Percentiles rank a stretch among this genome's conserved stretches.
These are phyloP conservation scores for Phytopythium delawarense DNA, from an alignment of 352 stramenopile genomes.

Conservation along the genomic window DNA sequence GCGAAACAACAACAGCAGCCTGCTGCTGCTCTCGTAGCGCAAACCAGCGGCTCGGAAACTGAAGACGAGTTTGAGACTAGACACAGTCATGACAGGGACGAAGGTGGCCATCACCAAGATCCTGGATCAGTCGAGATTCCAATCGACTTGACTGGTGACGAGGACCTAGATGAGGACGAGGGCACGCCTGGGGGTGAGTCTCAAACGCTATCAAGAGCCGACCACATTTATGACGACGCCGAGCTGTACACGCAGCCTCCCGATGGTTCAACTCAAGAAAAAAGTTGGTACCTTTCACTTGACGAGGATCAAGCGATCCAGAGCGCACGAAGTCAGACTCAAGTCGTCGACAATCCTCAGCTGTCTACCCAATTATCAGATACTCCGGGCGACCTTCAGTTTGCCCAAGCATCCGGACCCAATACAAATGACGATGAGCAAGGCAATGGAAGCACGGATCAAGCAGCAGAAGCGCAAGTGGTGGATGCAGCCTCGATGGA, in stretches of 20 bases:
- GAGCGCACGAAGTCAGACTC: not conserved
- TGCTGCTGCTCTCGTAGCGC: not conserved
- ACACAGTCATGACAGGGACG: slow-evolving; percentile 5
- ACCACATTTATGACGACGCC: slow-evolving; percentile 3
- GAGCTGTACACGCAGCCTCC: slow-evolving; percentile 5
- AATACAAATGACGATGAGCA: not conserved
- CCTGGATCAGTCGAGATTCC: not conserved
- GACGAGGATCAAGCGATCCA: not conserved
- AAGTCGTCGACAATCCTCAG: not conserved
- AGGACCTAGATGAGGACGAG: not conserved
- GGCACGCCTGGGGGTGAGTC: not conserved
- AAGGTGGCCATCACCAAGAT: too few species aligned
- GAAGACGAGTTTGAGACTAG: not conserved
- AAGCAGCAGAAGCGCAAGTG: not conserved
- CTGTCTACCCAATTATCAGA: not conserved
- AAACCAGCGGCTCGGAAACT: slow-evolving; percentile 15
- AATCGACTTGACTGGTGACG: slow-evolving; percentile 3
- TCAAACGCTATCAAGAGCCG: not conserved
- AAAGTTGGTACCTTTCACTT: not conserved
- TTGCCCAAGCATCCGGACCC: not conserved
- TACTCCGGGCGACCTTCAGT: not conserved
- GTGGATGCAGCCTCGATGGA: not conserved
- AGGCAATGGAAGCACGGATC: not conserved
- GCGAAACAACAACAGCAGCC: not conserved
- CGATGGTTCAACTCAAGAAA: slow-evolving; percentile 1